Base-by-base conservation (phyloP, 371 early-diverging fungal species). In the Neoconidiobolus thromboides region DNA sequence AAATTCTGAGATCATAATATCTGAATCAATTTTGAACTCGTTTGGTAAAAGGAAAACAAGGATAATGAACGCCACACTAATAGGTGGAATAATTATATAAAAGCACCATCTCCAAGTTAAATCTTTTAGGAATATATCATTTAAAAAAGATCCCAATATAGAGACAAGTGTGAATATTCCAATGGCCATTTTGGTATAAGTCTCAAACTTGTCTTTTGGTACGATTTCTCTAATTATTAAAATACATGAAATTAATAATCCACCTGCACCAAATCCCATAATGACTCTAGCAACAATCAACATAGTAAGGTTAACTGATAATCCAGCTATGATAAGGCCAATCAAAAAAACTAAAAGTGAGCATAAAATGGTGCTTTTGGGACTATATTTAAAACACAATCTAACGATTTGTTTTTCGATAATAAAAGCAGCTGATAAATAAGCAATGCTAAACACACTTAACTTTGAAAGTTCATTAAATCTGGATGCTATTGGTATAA, bases 201-300 rank as follows among this genome's bases (percentile, higher is more conserved):
- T 71, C 50, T 74, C 75, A 14, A 77, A 72, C 60, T 76, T 38
- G 2, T 62, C 62, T 40, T 43, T 5, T 26, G 65, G 60, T 39
- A 69, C 64, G 39, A 62, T 58, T 57, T 65, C 62, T 0, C 83
- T 74, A 43, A 88, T 79, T 54, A 87, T 80, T 47, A 87, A 77
- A 53, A 87, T 69, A 14, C 74, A 76, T 61, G 85, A 67, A 5
- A 80, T 71, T 39, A 83, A 69, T 7, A 89, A 67, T 1, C 90
- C 88, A 15, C 82, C 83, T 40, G 87, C 91, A 44, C 95, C 93
- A 43, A 85, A 62, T 14, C 89, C 89, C 3, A 85, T 77, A 40
- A 87, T 62, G 1, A 80, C 85, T 53, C 91, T 77, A 5, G 79
- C 81, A 26, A 78, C 67, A 26, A 91, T 90, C 15, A 94, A 73